Percentiles rank a stretch among this genome's conserved stretches.
Conservation (phyloP, 768 basidiomycete genomes). For the Pisolithus microcarpus region DNA sequence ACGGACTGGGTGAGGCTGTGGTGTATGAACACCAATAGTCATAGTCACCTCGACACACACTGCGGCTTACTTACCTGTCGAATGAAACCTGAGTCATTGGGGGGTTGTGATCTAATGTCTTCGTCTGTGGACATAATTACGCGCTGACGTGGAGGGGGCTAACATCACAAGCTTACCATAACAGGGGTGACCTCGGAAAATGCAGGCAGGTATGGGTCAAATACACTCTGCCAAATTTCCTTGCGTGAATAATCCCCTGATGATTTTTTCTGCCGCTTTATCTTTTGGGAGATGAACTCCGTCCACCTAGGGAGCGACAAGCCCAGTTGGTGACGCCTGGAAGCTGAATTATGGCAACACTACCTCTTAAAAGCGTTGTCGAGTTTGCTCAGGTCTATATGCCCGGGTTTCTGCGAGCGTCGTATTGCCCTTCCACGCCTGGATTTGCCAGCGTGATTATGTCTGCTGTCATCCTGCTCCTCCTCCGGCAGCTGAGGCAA, state of each 20-base stretch:
- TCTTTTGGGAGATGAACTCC: conserved; percentile 77
- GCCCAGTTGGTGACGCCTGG: neutral
- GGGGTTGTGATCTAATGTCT: conserved; percentile 74
- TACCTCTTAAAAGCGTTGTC: conserved; percentile 81
- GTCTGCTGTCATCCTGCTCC: conserved; percentile 29
- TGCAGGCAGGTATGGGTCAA: conserved; percentile 52
- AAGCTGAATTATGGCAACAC: conserved; percentile 6
- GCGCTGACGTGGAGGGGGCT: neutral
- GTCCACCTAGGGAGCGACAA: conserved; percentile 55
- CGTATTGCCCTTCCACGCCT: conserved; percentile 23
- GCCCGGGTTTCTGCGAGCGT: conserved; percentile 42
- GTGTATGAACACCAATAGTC: conserved; percentile 6
- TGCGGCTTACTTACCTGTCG: conserved; percentile 51
- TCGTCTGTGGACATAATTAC: conserved; percentile 36
- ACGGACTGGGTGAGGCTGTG: conserved; percentile 57
- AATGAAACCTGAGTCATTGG: conserved; percentile 73
- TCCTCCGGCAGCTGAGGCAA: conserved; percentile 39
- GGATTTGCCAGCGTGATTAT: conserved; percentile 18
- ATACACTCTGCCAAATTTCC: conserved; percentile 76
- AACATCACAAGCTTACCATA: conserved; percentile 11
- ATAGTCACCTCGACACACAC: neutral
- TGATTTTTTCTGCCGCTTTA: conserved; percentile 71
- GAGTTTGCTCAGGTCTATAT: conserved; percentile 72
- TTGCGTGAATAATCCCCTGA: conserved; percentile 54
- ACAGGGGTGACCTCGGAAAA: conserved; percentile 17